These are phyloP conservation scores for Blastobotrys elegans DNA, from an alignment of 1,139 yeast genomes.

Conservation along the genomic window DNA sequence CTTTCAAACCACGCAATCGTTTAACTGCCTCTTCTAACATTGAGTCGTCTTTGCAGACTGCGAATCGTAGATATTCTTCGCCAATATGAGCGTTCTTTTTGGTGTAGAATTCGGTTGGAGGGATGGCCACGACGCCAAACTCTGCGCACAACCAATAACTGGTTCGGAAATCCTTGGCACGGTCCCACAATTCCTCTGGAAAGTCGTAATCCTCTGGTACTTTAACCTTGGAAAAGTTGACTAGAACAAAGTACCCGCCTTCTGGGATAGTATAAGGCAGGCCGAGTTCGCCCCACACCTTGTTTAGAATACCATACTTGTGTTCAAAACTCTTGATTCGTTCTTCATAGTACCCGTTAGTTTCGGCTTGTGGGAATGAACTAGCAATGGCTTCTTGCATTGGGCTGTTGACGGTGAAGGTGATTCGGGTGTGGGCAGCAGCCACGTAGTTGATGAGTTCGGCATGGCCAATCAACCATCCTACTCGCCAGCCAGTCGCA, in stretches of 20 bases:
- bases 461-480: constrained; percentile 90
- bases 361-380: constrained; percentile 59
- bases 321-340: constrained; percentile 62
- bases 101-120: constrained; percentile 88
- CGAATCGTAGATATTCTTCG: constrained; percentile 84
- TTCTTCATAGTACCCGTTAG: constrained; percentile 58
- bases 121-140: constrained; percentile 91
- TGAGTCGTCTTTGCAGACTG: constrained; percentile 88
- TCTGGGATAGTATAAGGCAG: constrained; percentile 86
- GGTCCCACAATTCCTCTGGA: constrained; percentile 62
- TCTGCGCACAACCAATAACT: constrained; percentile 93
- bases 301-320: constrained; percentile 67
- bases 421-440: constrained; percentile 89
- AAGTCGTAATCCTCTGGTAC: constrained; percentile 66
- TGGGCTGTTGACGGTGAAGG: constrained; percentile 89
- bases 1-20: constrained; percentile 63
- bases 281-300: constrained; percentile 77
- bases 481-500: constrained; percentile 98
- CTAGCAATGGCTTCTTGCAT: constrained; percentile 86
- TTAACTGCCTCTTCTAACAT: constrained; percentile 76
- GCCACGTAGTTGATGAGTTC: constrained; percentile 74
- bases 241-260: constrained; percentile 90
- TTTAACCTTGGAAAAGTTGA: constrained; percentile 75
- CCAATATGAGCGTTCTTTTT: constrained; percentile 68
- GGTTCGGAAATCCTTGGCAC: constrained; percentile 79